Evolutionary conservation across 352 stramenopile species (phyloP).

Genomic region (Pythium brassicae): DNA sequence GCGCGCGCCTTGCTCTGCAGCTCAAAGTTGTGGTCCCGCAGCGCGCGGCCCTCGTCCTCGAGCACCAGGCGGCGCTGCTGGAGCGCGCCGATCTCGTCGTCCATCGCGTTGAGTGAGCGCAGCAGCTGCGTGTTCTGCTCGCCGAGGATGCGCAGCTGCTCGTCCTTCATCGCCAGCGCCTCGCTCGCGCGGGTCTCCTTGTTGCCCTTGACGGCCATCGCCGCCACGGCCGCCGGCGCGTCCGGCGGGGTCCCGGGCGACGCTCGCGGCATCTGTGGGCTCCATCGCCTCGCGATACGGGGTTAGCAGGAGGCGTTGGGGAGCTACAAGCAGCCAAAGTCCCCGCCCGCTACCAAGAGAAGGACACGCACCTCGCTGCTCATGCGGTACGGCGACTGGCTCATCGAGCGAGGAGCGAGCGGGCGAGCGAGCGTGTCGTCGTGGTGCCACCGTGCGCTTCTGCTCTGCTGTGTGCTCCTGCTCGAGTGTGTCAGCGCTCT

Average conservation of each 20-base stretch:
- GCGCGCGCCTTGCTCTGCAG: conserved; percentile 86
- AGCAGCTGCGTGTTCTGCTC: conserved; percentile 90
- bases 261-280: neutral
- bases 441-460: too few species aligned
- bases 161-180: conserved; percentile 95
- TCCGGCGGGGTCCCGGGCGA: neutral
- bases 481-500: neutral
- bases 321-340: too few species aligned
- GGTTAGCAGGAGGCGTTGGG: too few species aligned
- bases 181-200: conserved; percentile 88
- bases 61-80: conserved; percentile 61
- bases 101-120: conserved; percentile 81
- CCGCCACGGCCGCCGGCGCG: conserved; percentile 14
- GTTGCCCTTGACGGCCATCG: conserved; percentile 61
- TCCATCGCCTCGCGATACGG: too few species aligned
- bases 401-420: conserved; percentile 3
- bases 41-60: conserved; percentile 89
- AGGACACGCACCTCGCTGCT: conserved; percentile 5
- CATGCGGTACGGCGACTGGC: conserved; percentile 11
- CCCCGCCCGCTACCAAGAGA: too few species aligned
- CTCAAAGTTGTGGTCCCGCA: conserved; percentile 93
- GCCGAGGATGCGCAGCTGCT: conserved; percentile 93
- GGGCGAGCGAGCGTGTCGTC: neutral
- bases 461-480: neutral
- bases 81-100: conserved; percentile 66